These are phyloP conservation scores for Fusarium sp. DNA, from an alignment of 2,329 filamentous ascomycete genomes.

Conservation along the genomic window DNA sequence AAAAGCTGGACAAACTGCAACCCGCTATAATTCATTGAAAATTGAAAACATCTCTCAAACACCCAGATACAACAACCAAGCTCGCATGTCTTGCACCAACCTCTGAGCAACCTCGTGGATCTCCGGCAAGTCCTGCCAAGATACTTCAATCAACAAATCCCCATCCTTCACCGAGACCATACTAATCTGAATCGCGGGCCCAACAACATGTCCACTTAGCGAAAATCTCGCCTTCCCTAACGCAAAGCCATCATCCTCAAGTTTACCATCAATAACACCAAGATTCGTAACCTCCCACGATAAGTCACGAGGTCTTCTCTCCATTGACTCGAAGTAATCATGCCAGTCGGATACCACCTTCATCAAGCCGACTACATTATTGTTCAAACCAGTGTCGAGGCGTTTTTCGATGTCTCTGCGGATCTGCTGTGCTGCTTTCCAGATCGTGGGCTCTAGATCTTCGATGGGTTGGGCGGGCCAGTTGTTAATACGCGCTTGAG, in stretches of 20 bases:
- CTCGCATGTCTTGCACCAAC: not conserved
- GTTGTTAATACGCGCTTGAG: not conserved
- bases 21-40: accelerated
- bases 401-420: not conserved
- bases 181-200: not conserved
- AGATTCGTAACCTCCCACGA: conserved; percentile 6
- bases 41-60: not conserved
- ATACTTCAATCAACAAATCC: not conserved
- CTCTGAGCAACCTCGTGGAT: not conserved
- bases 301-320: not conserved
- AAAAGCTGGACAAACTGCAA: not conserved
- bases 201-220: not conserved
- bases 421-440: not conserved
- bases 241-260: not conserved
- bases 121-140: conserved; percentile 2
- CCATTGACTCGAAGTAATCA: not conserved
- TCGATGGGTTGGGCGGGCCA: not conserved
- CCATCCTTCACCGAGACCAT: not conserved
- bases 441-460: not conserved
- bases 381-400: not conserved
- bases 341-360: conserved; percentile 3
- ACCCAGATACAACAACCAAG: not conserved
- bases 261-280: not conserved
- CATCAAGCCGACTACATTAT: not conserved
- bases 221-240: not conserved